Base-by-base conservation (phyloP, 176 grass and related monocot genomes). In the Musa itinerans region DNA sequence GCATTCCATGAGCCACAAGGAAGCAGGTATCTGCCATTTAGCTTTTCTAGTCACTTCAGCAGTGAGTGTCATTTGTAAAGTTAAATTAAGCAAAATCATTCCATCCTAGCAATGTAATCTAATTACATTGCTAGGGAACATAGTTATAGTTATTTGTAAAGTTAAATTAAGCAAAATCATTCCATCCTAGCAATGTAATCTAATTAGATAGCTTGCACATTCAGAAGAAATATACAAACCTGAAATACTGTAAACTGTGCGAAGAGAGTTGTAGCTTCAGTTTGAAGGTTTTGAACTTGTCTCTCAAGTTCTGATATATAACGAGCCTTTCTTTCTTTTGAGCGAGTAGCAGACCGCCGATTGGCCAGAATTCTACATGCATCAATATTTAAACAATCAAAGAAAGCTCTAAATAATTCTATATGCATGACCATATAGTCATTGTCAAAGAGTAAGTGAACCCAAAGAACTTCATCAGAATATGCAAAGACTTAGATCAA, bases 261-360 rank as follows among this genome's bases (percentile, higher is more conserved):
- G 79, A 91, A 99, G 62, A 99, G 85, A 71, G 96, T 99, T 52
- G 96, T 99, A 55, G 96, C 96, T 99, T 99, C 91, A 84, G 96
- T 99, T 86, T 99, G 96, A 82, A 99, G 96, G 59, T 81, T 99
- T 84, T 99, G 96, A 54, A 99, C 96, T 76, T 99, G 94, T 71
- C 88, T 83, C 76, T 99, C 96, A 69, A 99, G 86, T 91, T 99
- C 96, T 61, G 71, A 80, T 79, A 99, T 99, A 83, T 99, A 99
- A 53, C 91, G 96, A 74, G 96, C 96, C 79, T 99, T 99, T 81
- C 91, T 86, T 85, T 99, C 91, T 91, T 99, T 99, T 53, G 96
- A 99, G 56, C 96, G 85, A 87, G 96, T 86, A 20, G 96, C 96
- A 22, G 96, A 99, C 79, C 95, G 96, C 48, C 96, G 88, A 74